These are phyloP conservation scores for Thuidium tamariscinum DNA, from an alignment of 225 moss, liverwort and hornwort species.

Conservation along the genomic window DNA sequence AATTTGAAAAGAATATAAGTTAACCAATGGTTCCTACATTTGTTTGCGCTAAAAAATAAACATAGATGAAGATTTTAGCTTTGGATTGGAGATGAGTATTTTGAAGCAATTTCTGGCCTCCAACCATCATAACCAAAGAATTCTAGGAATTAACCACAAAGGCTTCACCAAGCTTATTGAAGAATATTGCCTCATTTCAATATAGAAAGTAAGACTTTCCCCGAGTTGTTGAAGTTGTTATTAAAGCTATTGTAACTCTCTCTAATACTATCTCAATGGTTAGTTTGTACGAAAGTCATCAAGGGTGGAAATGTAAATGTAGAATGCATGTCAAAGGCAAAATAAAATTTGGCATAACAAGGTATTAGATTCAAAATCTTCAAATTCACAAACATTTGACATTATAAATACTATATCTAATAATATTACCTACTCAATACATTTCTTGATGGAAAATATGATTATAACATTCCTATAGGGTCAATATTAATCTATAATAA, in stretches of 20 bases:
- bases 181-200: neutral
- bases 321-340: neutral
- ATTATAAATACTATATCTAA: neutral
- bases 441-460: neutral
- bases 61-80: no score
- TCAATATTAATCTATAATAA: neutral
- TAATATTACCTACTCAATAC: neutral
- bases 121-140: no score
- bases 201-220: fast-evolving
- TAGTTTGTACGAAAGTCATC: fast-evolving
- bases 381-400: neutral
- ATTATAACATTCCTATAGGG: neutral
- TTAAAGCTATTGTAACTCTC: neutral
- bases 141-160: no score
- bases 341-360: neutral
- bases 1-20: neutral
- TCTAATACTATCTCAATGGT: neutral
- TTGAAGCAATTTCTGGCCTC: no score
- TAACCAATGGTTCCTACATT: no score
- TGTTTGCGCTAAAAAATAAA: no score
- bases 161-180: no score
- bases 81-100: no score
- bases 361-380: neutral
- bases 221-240: neutral
- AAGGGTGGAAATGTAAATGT: neutral